Evolutionary conservation across 345 rosid species (phyloP).

Genomic region (Ceriops decandra): DNA sequence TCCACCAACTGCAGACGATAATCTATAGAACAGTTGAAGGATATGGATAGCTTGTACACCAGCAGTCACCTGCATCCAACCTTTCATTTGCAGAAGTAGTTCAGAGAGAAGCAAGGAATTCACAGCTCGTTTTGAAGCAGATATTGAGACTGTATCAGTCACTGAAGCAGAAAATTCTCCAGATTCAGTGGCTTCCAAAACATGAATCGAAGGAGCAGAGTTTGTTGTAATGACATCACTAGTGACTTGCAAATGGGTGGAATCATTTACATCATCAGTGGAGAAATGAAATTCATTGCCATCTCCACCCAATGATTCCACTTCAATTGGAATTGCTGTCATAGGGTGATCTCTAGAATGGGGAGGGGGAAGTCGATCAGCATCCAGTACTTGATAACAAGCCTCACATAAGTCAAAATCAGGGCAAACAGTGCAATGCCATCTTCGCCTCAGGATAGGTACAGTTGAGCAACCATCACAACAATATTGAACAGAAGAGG

Average conservation of each 20-base stretch:
- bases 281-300: slow-evolving; percentile 79
- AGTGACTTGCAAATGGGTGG: slow-evolving; percentile 47
- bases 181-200: slow-evolving; percentile 82
- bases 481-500: slow-evolving; percentile 95
- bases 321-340: slow-evolving; percentile 95
- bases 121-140: slow-evolving; percentile 90
- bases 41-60: slow-evolving; percentile 87
- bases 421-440: slow-evolving; percentile 98
- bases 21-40: slow-evolving; percentile 93
- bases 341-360: slow-evolving; percentile 94
- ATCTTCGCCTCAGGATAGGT: slow-evolving; percentile 88
- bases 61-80: slow-evolving; percentile 87
- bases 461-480: slow-evolving; percentile 99
- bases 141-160: slow-evolving; percentile 73
- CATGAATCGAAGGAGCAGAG: slow-evolving; percentile 89
- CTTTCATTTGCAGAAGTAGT: slow-evolving; percentile 84
- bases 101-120: slow-evolving; percentile 90
- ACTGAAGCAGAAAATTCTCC: slow-evolving; percentile 72
- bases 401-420: slow-evolving; percentile 98
- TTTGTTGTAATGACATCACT: slow-evolving; percentile 44
- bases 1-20: slow-evolving; percentile 94
- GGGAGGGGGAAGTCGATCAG: slow-evolving; percentile 81
- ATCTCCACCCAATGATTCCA: slow-evolving; percentile 80
- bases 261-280: slow-evolving; percentile 58
- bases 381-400: slow-evolving; percentile 83